Evolutionary conservation across 2,329 filamentous ascomycete species (phyloP), one percentile per base, ranked within the genome.

Genomic region (Scedosporium apiospermum): DNA sequence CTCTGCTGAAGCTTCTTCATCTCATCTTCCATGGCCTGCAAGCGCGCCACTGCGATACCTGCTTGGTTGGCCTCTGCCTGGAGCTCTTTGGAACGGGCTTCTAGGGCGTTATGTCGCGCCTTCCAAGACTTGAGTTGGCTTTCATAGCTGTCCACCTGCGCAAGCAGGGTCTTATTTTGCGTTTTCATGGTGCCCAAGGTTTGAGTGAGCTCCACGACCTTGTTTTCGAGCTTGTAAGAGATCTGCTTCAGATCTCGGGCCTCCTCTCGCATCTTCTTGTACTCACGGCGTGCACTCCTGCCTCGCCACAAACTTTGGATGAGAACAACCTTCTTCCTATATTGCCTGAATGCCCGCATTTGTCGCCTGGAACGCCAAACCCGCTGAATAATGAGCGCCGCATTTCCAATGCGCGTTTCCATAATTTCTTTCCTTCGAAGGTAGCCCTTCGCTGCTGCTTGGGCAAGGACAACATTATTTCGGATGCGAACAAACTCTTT

Each of bases 201-300:
- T 75, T 99, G 95, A 1, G 95, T 99, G 71, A 99, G 84, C 78
- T 99, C 95, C 66, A 99, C 91, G 66, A 99, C 95, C 86, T 99
- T 99, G 83, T 99, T 98, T 76, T 99, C 95, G 69, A 99, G 81
- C 81, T 96, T 98, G 82, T 99, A 99, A 2, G 95, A 98, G 69
- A 99, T 99, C 76, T 98, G 93, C 82, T 98, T 98, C 74, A 99
- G 85, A 79, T 99, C 96, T 72, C 95, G 90, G 67, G 95, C 95
- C 77, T 99, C 95, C 76, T 97, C 93, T 68, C 95, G 91, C 65
- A 96, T 79, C 69, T 81, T 86, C 85, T 96, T 98, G 82, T 99
- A 99, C 58, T 85, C 87, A 67, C 82, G 85, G 67, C 95, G 87
- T 62, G 95, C 93, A 66, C 76, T 72, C 75, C 85, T 93, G 73